A percentile compares a stretch with the other conserved stretches of the same genome.
Evolutionary conservation across 106 monocot species (phyloP).

Genomic region (Dioscorea zingiberensis): DNA sequence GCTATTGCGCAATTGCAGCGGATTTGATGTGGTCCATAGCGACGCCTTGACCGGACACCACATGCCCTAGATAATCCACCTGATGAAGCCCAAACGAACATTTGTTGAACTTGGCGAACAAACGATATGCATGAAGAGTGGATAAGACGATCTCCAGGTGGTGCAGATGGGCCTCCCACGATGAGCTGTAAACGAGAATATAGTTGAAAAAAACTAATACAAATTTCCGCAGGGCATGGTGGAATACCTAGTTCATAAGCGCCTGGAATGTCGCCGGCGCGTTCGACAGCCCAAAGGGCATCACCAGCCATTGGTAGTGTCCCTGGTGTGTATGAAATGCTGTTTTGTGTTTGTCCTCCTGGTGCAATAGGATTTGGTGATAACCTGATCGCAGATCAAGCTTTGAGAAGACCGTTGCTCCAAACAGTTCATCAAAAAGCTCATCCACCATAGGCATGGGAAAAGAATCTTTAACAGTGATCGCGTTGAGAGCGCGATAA

Average conservation of each 20-base stretch:
- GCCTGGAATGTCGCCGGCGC: background rate
- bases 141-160: background rate
- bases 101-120: background rate
- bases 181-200: background rate
- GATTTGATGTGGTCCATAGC: background rate
- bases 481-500: background rate
- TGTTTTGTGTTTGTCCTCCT: no score
- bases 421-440: no score
- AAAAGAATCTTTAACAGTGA: constrained; percentile 2
- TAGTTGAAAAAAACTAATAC: background rate
- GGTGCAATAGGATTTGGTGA: no score
- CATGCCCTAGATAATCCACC: constrained; percentile 1
- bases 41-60: background rate
- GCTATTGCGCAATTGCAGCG: background rate
- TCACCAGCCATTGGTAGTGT: no score
- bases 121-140: background rate
- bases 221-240: background rate
- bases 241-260: background rate
- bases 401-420: no score
- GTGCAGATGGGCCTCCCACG: background rate
- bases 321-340: no score
- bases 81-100: background rate
- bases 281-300: no score
- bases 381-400: no score
- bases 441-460: no score